phyloP scores from a whole-genome alignment of 108 stramenopile species.

The Schizochytrium sp. region DNA sequence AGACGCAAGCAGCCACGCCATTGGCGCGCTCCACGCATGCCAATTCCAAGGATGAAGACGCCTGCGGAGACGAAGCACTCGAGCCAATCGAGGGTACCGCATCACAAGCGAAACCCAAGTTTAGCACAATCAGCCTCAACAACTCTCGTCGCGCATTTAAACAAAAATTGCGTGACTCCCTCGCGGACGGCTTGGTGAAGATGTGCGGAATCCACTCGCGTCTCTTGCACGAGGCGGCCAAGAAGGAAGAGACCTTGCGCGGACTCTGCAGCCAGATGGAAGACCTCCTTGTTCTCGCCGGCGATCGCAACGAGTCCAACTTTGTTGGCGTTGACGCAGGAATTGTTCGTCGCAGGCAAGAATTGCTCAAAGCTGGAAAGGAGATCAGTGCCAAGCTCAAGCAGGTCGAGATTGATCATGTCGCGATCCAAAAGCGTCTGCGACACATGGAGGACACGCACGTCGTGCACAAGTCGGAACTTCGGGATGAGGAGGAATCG shows the following conservation, averaged over 20 bases:
- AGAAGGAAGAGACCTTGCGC: background rate
- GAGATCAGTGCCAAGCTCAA: background rate
- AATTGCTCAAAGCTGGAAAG: background rate
- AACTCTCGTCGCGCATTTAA: background rate
- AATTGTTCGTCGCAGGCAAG: background rate
- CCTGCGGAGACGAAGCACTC: no score
- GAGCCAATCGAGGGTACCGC: background rate
- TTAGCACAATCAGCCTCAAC: slow-evolving; percentile 16
- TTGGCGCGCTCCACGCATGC: no score
- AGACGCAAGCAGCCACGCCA: no score
- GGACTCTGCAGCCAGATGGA: background rate
- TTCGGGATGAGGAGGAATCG: background rate
- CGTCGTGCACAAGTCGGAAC: background rate
- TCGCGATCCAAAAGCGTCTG: background rate
- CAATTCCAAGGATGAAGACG: no score
- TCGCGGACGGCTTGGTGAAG: background rate
- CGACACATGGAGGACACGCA: background rate
- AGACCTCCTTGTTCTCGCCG: background rate
- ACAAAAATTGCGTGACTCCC: background rate
- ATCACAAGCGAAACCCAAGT: background rate
- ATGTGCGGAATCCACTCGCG: background rate
- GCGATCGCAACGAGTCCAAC: background rate
- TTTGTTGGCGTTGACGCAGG: background rate
- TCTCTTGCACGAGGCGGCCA: background rate
- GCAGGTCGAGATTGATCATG: background rate